A percentile compares a stretch with the other conserved stretches of the same genome.
phyloP scores from a whole-genome alignment of 208 protist genomes.

The Trypanosoma grayi region DNA sequence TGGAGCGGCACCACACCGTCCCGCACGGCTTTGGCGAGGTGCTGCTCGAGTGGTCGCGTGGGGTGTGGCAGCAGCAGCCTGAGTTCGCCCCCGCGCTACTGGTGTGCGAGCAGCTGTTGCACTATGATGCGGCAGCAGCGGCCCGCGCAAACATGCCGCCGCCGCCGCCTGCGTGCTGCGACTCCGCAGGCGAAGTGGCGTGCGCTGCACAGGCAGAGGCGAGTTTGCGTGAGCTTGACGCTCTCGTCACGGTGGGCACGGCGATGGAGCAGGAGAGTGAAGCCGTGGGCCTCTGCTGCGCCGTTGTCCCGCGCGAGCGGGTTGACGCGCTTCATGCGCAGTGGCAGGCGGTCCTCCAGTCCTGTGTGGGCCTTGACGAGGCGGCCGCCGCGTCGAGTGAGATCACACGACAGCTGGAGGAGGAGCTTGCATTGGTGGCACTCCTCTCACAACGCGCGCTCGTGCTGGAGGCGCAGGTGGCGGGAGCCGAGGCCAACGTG shows the following conservation, averaged over 20 bases:
- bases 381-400: background rate
- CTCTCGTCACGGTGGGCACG: background rate
- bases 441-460: conserved; percentile 9
- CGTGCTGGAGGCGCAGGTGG: conserved; percentile 2
- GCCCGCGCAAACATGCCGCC: background rate
- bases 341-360: background rate
- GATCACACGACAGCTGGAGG: background rate
- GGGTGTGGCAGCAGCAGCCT: conserved; percentile 34
- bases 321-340: background rate
- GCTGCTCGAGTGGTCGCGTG: conserved; percentile 29
- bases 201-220: background rate
- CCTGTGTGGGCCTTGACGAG: background rate
- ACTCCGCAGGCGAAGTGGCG: background rate
- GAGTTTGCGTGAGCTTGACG: conserved; percentile 11
- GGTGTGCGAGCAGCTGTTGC: conserved; percentile 22
- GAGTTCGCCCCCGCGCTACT: conserved; percentile 31
- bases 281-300: conserved; percentile 19
- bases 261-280: conserved; percentile 16
- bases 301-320: conserved; percentile 6
- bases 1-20: conserved; percentile 23
- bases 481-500: conserved; percentile 4
- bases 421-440: background rate
- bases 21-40: conserved; percentile 12
- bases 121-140: background rate
- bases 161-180: background rate